phyloP scores from a whole-genome alignment of 257 asterid genomes.

The Cruciata laevipes region DNA sequence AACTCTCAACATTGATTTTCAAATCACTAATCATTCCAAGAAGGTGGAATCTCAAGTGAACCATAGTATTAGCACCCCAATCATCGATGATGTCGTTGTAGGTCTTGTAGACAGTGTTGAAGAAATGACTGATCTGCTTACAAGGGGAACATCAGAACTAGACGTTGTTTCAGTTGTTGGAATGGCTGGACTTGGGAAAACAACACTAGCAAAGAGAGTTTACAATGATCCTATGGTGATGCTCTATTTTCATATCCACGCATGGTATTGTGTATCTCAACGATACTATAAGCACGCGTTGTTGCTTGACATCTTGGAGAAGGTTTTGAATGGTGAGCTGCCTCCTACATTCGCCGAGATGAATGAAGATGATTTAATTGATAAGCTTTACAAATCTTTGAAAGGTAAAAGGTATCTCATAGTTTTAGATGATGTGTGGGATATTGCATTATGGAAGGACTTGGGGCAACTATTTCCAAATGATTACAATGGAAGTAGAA shows the following conservation, averaged over 20 bases:
- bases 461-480: background rate
- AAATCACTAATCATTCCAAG: background rate
- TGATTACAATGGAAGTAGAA: slow-evolving; percentile 9
- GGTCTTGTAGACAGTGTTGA: slow-evolving; percentile 7
- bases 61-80: background rate
- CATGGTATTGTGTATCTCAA: slow-evolving; percentile 13
- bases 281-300: background rate
- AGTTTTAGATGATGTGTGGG: slow-evolving; percentile 19
- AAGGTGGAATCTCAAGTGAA: background rate
- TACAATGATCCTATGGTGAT: slow-evolving; percentile 2
- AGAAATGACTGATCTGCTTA: background rate
- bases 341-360: background rate
- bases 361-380: slow-evolving; percentile 5
- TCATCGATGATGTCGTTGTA: slow-evolving; percentile 9
- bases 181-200: slow-evolving; percentile 19
- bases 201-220: slow-evolving; percentile 11
- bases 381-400: slow-evolving; percentile 2
- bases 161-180: slow-evolving; percentile 14
- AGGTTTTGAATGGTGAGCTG: background rate
- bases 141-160: background rate
- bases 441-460: slow-evolving; percentile 3
- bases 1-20: background rate
- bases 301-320: slow-evolving; percentile 2
- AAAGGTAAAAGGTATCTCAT: slow-evolving; percentile 8
- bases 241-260: slow-evolving; percentile 6